These are phyloP conservation scores for Boletellus dicymbophilus DNA, from an alignment of 1,284 basidiomycete species.

Conservation along the genomic window DNA sequence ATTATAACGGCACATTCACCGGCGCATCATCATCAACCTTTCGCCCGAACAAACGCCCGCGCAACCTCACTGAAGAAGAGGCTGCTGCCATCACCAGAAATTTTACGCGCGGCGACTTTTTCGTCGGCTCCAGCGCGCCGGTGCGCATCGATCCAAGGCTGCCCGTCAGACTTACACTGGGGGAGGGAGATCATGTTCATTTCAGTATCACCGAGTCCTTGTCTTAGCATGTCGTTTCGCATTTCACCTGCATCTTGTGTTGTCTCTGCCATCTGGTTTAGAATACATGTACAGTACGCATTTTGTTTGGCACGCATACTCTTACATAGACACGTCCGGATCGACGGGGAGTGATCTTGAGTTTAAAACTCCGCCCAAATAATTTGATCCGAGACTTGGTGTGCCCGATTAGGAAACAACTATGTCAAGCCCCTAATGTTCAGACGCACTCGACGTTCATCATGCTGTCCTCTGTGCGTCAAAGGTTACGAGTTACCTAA, in stretches of 20 bases:
- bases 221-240: constrained; percentile 34
- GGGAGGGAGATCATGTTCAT: constrained; percentile 78
- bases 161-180: constrained; percentile 72
- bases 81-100: constrained; percentile 78
- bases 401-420: constrained; percentile 1
- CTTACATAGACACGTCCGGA: no score
- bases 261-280: constrained; percentile 5
- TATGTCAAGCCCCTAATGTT: no score
- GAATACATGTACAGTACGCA: constrained; percentile 23
- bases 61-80: constrained; percentile 76
- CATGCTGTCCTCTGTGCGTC: not conserved
- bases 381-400: no score
- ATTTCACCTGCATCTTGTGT: constrained; percentile 20
- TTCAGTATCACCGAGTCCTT: constrained; percentile 72
- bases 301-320: no score
- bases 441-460: no score
- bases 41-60: constrained; percentile 72
- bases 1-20: constrained; percentile 69
- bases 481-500: no score
- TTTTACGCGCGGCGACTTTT: constrained; percentile 76
- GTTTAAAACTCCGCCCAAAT: no score
- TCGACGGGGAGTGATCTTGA: no score
- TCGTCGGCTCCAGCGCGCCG: constrained; percentile 72
- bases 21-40: constrained; percentile 70
- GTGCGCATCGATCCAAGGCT: constrained; percentile 77